Conservation (phyloP, 2,329 filamentous ascomycete species). For the Cordyceps cateniannulata region DNA sequence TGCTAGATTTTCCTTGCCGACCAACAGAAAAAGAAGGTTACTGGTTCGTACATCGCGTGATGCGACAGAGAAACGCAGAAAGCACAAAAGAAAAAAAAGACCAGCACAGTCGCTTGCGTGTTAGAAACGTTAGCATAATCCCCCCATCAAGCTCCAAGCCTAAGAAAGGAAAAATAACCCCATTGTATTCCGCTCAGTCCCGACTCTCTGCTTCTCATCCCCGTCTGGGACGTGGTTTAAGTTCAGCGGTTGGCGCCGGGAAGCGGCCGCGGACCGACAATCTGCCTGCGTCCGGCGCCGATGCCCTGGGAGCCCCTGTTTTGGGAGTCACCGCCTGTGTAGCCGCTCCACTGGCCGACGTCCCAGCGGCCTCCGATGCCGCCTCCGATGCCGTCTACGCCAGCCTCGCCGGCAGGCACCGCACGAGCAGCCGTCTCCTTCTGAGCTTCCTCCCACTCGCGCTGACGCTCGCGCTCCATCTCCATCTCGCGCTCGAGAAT, state of each 20-base stretch:
- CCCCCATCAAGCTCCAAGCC: background rate
- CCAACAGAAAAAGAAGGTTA: background rate
- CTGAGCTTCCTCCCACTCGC: constrained; percentile 74
- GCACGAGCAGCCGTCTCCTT: constrained; percentile 47
- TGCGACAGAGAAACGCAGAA: background rate
- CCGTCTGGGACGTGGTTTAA: too few relatives aligned
- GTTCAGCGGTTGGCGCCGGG: constrained; percentile 32
- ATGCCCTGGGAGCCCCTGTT: constrained; percentile 61
- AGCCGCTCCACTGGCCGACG: constrained; percentile 68
- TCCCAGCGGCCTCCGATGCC: constrained; percentile 67
- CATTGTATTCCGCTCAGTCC: constrained; percentile 16
- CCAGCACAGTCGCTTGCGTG: background rate
- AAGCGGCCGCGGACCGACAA: constrained; percentile 69
- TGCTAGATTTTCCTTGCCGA: background rate
- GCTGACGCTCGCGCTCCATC: constrained; percentile 66
- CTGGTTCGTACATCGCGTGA: too few relatives aligned
- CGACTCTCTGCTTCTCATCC: background rate
- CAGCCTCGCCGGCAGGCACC: constrained; percentile 38
- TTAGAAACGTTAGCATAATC: background rate
- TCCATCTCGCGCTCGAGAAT: constrained; percentile 77
- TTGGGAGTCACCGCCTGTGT: constrained; percentile 67
- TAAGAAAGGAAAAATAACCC: background rate
- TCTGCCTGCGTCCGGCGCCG: constrained; percentile 66
- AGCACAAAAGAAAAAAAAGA: background rate
- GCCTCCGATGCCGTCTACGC: constrained; percentile 58